Evolutionary conservation across 306 rosid species (phyloP), one percentile per base, ranked within the genome.

Genomic region (Pachyrhizus erosus): DNA sequence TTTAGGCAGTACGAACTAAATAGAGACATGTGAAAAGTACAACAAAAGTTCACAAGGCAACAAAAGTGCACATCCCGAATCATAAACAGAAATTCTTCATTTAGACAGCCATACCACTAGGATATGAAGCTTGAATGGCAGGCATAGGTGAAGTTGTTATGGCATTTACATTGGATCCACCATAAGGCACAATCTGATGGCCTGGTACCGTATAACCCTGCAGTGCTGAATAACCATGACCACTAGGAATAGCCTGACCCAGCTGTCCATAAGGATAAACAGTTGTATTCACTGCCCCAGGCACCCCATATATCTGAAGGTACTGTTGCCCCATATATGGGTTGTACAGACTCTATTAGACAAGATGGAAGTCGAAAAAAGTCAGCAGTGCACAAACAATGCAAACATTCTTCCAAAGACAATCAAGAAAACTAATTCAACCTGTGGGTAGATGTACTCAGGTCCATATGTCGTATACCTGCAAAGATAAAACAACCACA

Each of bases 381-480:
- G 84, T 86, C 84, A 87, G 84, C 79, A 84, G 60, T 6, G 49
- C 34, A 80, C 72, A 76, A 45, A 60, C 49, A 73, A 18, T 26
- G 31, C 54, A 21, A 51, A 55, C 29, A 82, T 24, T 60, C 85
- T 43, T 78, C 78, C 34, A 40, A 85, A 77, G 70, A 67, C 60
- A 60, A 78, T 60, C 34, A 17, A 71, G 52, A 43, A 76, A 43
- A 76, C 39, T 45, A 57, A 67, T 24, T 71, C 55, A 73, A 95
- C 98, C 98, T 95, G 98, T 51, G 89, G 90, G 78, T 90, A 93
- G 80, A 80, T 43, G 78, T 87, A 93, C 49, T 95, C 98, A n/a
- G 94, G 96, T 79, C 98, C 98, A 83, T 93, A 91, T 42, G 97
- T 27, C 67, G 95, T 84, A 90, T 93, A 95, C 89, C 98, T 95